Base-by-base conservation (phyloP, 2,329 filamentous ascomycete genomes). In the Lasiodiplodia theobromae region DNA sequence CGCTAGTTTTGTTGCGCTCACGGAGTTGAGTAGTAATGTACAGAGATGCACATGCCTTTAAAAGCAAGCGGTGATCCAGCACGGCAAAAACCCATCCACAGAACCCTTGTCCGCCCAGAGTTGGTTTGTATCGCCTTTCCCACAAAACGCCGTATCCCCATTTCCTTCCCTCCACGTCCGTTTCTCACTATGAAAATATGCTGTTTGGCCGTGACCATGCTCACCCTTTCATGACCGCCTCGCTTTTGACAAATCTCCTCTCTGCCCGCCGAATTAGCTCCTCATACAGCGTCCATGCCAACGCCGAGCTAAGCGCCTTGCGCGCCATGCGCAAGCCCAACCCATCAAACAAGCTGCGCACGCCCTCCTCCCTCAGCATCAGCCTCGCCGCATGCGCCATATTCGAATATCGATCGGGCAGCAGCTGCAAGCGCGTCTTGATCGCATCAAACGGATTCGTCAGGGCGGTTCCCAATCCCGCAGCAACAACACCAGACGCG, bases 381-480 rank as follows among this genome's bases (percentile, higher is more conserved):
- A 89, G 86, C 74, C 85, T 87, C 51, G 87, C 89, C 0, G 94
- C 93, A 70, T 92, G 89, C 72, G 92, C 80, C 86, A 95, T 92
- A 75, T 98, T 97, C 40, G 86, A 85, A 77, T 98, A 99, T 68
- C 88, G 86, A 7, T 84, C 85, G 3, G 96, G 96, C 83, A 96
- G 92, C 40, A 99, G 85, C 82, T 99, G 96, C 73, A 99, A 89
- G 62, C 96, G 85, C 25, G 96, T 99, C 83, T 99, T 99, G 79
- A 98, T 90, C 0, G 94, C 94, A 80, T 99, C 96, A 75, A 98
- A 98, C 0, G 96, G 96, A 78, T 99, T 99, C 10, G 96, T 97
- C 47, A 98, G 86, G 4, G 91, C 90, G 0, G 94, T 97, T 67
- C 94, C 96, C 37, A 92, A 82, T 1, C 90, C 91, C 0, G 93